Conservation (phyloP, 202 grass and related monocot species). For the Tripidium arundinaceum region DNA sequence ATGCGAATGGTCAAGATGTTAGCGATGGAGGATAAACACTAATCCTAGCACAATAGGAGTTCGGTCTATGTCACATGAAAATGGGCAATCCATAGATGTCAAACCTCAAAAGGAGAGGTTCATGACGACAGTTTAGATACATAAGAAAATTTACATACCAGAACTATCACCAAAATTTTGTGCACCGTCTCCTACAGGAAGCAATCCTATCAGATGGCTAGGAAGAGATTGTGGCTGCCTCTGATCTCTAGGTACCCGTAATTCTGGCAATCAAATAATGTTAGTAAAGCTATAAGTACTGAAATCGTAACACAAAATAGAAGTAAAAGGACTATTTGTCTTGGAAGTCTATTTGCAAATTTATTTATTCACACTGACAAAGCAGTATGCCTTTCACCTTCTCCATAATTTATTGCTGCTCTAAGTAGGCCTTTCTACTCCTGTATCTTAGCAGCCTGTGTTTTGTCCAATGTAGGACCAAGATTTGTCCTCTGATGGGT, state of each 20-base stretch:
- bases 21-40: not conserved
- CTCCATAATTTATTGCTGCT: constrained; percentile 77
- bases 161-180: constrained; percentile 83
- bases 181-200: constrained; percentile 59
- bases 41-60: not conserved
- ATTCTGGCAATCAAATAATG: constrained; percentile 44
- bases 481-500: constrained; percentile 68
- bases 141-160: constrained; percentile 33
- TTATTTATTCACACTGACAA: not conserved
- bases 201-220: constrained; percentile 81
- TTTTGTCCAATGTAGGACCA: constrained; percentile 82
- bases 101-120: not conserved
- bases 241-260: constrained; percentile 67
- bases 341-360: not conserved
- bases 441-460: constrained; percentile 95
- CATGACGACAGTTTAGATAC: not conserved
- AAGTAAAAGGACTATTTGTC: constrained; percentile 18
- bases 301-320: not conserved
- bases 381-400: constrained; percentile 51
- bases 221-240: constrained; percentile 86
- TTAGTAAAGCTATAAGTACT: not conserved
- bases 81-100: not conserved
- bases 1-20: constrained; percentile 11
- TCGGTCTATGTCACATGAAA: not conserved
- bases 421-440: constrained; percentile 81